These are phyloP conservation scores for Erodium trifolium DNA, from an alignment of 441 rosid species.

Conservation along the genomic window DNA sequence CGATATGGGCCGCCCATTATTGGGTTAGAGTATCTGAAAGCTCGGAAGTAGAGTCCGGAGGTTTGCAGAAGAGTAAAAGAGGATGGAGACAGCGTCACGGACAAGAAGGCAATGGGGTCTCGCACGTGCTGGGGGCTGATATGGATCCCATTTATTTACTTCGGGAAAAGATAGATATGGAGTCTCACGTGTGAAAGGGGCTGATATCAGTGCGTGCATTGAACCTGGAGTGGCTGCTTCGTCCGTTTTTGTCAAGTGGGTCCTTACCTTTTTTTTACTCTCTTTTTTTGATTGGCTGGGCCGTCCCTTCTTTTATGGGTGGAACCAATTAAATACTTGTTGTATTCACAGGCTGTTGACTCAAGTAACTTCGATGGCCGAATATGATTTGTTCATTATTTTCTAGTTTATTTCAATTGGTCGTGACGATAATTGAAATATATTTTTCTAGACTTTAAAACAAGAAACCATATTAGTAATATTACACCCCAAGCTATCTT, in stretches of 20 bases:
- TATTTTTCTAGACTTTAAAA: no score
- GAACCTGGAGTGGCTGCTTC: not conserved
- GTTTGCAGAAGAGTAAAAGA: not conserved
- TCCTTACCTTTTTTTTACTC: not conserved
- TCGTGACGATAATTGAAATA: no score
- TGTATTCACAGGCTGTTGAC: not conserved
- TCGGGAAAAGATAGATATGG: not conserved
- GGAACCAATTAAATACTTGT: not conserved
- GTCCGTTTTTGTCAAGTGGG: not conserved
- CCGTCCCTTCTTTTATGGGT: constrained; percentile 1
- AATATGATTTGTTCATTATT: no score
- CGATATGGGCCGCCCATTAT: not conserved
- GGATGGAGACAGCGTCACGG: constrained; percentile 6
- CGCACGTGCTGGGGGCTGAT: not conserved
- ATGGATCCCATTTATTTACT: not conserved
- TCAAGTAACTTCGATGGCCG: not conserved
- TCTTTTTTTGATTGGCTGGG: not conserved
- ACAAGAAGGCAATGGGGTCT: not conserved
- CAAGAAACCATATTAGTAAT: no score
- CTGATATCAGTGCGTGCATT: not conserved
- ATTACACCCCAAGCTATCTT: no score
- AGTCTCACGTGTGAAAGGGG: not conserved
- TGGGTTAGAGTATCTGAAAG: not conserved
- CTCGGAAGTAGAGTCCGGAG: not conserved
- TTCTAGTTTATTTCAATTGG: no score